Evolutionary conservation across 1,284 basidiomycete species (phyloP).

Genomic region (Ustilago lituana): DNA sequence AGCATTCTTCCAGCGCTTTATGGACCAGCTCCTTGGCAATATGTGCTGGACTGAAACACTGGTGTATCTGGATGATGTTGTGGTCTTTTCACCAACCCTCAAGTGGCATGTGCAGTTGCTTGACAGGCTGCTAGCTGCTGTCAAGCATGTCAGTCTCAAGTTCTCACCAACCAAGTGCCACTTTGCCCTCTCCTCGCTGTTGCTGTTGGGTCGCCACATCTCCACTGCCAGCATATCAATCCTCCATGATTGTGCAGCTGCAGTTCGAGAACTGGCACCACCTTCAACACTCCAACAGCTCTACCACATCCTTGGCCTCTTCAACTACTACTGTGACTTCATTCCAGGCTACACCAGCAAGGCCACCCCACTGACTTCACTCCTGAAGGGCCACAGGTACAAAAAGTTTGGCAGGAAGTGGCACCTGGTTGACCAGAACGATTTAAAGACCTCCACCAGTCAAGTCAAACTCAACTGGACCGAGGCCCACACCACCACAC

Average conservation of each 20-base stretch:
- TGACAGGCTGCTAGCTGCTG: neutral
- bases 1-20: conserved; percentile 4
- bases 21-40: neutral
- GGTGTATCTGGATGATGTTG: neutral
- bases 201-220: neutral
- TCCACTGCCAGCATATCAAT: neutral
- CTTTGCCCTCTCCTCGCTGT: neutral
- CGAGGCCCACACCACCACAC: too few relatives aligned
- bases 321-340: conserved; percentile 14
- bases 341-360: conserved; percentile 2
- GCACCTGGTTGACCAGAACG: too few relatives aligned
- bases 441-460: too few relatives aligned
- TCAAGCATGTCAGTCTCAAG: too few relatives aligned
- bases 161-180: neutral
- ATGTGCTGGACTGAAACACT: conserved; percentile 1
- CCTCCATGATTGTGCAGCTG: too few relatives aligned
- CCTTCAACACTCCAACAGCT: conserved; percentile 1
- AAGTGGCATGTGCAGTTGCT: neutral
- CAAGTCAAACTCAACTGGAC: too few relatives aligned
- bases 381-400: too few relatives aligned
- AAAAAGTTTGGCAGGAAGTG: too few relatives aligned
- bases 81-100: neutral
- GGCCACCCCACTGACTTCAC: conserved; percentile 1
- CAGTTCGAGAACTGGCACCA: too few relatives aligned
- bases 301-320: conserved; percentile 11